Percentiles rank a stretch among this genome's conserved stretches.
Evolutionary conservation across 306 rosid genomes (phyloP).

Genomic region (Trifolium fragiferum): DNA sequence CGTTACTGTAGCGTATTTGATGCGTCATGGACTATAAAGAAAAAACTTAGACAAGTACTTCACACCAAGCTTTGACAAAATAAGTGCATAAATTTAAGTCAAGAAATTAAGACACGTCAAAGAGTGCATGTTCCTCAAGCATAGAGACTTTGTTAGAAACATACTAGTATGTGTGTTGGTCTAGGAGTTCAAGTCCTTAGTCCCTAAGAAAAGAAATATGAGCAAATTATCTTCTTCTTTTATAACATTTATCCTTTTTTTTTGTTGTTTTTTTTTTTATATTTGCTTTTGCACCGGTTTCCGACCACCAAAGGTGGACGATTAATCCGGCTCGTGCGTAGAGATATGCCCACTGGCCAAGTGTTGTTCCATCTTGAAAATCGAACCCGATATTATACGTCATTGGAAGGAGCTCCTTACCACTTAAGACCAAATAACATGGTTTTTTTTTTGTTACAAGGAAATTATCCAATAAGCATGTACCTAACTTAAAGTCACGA

Average conservation of each 20-base stretch:
- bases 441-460: neutral
- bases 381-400: too few species aligned
- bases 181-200: neutral
- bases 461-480: neutral
- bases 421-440: too few species aligned
- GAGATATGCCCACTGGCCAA: too few species aligned
- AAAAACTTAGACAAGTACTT: neutral
- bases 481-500: neutral
- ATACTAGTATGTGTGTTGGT: neutral
- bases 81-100: neutral
- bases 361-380: too few species aligned
- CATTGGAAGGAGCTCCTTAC: too few species aligned
- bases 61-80: neutral
- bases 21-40: neutral
- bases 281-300: too few species aligned
- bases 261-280: too few species aligned
- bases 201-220: neutral
- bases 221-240: too few species aligned
- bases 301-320: too few species aligned
- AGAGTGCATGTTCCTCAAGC: neutral
- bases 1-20: neutral
- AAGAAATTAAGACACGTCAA: neutral
- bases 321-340: too few species aligned
- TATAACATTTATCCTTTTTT: too few species aligned
- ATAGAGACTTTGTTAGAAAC: neutral